A percentile compares a stretch with the other conserved stretches of the same genome.
Evolutionary conservation across 768 basidiomycete genomes (phyloP).

Genomic region (Guyanaporus albipodus): DNA sequence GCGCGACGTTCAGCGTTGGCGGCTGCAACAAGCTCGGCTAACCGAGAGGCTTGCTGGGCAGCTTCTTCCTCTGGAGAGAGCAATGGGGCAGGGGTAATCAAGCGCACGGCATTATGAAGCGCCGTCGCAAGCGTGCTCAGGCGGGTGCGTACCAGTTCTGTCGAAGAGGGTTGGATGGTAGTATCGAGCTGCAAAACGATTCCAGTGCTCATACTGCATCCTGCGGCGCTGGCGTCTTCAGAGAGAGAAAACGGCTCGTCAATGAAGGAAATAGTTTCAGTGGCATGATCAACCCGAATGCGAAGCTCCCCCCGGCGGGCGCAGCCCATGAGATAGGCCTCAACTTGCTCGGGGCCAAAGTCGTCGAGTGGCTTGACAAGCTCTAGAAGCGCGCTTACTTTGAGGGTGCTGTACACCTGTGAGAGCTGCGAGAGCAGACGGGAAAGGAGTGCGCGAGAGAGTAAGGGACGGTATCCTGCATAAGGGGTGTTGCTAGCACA

Average conservation of each 20-base stretch:
- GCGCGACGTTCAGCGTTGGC: constrained; percentile 74
- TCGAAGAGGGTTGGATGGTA: constrained; percentile 65
- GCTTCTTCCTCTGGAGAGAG: constrained; percentile 42
- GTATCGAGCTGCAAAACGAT: constrained; percentile 33
- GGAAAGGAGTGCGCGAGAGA: constrained; percentile 88
- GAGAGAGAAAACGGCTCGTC: constrained; percentile 63
- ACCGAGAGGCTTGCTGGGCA: constrained; percentile 45
- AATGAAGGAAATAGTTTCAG: constrained; percentile 78
- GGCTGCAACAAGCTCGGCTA: constrained; percentile 56
- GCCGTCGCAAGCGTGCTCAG: constrained; percentile 71
- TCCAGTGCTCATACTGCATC: constrained; percentile 8
- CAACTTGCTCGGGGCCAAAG: constrained; percentile 64
- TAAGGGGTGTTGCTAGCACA: constrained; percentile 45
- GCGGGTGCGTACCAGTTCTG: constrained; percentile 72
- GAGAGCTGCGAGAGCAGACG: constrained; percentile 88
- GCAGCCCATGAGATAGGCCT: constrained; percentile 92
- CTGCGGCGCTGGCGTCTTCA: constrained; percentile 32
- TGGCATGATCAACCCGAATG: constrained; percentile 86
- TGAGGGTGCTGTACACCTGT: constrained; percentile 88
- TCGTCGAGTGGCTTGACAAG: constrained; percentile 74
- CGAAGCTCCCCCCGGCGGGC: constrained; percentile 82
- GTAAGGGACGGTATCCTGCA: constrained; percentile 80
- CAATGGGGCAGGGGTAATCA: constrained; percentile 44
- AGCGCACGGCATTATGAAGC: constrained; percentile 65
- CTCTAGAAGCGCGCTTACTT: constrained; percentile 68